phyloP scores from a whole-genome alignment of 805 yeast species.

The Komagataella mondaviorum region DNA sequence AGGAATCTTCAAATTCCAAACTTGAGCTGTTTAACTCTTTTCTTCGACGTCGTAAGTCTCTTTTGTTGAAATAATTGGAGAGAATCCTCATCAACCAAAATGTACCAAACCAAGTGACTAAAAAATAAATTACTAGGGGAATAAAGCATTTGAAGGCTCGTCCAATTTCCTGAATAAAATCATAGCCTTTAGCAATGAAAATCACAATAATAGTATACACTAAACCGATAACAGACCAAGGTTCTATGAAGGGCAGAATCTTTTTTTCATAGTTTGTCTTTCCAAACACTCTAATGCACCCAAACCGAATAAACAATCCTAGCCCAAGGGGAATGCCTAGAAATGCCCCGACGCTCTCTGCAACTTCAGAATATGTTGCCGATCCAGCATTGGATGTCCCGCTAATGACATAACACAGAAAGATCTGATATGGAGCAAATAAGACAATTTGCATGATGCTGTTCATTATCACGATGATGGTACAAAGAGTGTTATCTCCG shows the following conservation, averaged over 20 bases:
- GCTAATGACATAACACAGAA: constrained; percentile 31
- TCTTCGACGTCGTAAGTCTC: constrained; percentile 5
- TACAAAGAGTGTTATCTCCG: constrained; percentile 38
- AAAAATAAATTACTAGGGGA: constrained; percentile 34
- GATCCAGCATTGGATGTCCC: constrained; percentile 7
- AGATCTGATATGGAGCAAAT: constrained; percentile 37
- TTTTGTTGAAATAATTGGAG: constrained; percentile 6
- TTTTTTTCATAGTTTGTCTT: constrained; percentile 17
- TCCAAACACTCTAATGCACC: constrained; percentile 14
- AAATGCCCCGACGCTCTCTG: constrained; percentile 35
- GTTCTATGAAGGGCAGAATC: constrained; percentile 27
- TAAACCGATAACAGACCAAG: constrained; percentile 37
- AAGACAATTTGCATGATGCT: constrained; percentile 35
- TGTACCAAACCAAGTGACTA: constrained; percentile 32
- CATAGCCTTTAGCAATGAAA: constrained; percentile 35
- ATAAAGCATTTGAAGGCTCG: constrained; percentile 34
- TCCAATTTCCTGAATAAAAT: constrained; percentile 31
- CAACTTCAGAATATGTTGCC: constrained; percentile 23
- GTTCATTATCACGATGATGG: constrained; percentile 35
- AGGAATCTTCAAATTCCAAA: constrained; percentile 25
- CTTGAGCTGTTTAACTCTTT: constrained; percentile 9
- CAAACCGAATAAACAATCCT: constrained; percentile 28
- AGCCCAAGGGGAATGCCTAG: constrained; percentile 38
- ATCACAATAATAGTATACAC: constrained; percentile 37
- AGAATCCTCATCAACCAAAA: constrained; percentile 21